Conservation (phyloP, 257 asterid genomes). For the Ehretia macrophylla region DNA sequence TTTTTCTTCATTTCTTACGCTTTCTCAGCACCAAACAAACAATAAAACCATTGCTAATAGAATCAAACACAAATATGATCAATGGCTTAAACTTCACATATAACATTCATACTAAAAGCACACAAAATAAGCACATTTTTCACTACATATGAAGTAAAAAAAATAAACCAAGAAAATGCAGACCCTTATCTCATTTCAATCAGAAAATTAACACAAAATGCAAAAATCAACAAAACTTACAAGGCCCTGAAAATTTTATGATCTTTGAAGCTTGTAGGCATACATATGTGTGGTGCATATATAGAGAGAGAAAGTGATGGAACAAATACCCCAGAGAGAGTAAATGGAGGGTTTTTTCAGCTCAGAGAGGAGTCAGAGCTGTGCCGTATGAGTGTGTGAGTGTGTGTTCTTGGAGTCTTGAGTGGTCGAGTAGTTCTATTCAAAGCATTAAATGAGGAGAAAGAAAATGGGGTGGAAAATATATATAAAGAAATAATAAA, state of each 20-base stretch:
- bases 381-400: conserved; percentile 15
- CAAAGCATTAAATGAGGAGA: conserved; percentile 55
- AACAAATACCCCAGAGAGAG: conserved; percentile 31
- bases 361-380: conserved; percentile 20
- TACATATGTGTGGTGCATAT: neutral
- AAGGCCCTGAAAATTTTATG: conserved; percentile 31
- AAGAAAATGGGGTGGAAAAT: conserved; percentile 21
- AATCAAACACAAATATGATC: neutral
- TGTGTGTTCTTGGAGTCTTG: conserved; percentile 25
- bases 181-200: conserved; percentile 23
- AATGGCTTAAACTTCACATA: conserved; percentile 1
- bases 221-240: conserved; percentile 44
- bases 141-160: neutral
- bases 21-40: conserved; percentile 1
- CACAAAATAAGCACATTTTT: neutral
- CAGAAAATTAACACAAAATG: conserved; percentile 12
- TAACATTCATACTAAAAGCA: conserved; percentile 3
- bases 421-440: conserved; percentile 28
- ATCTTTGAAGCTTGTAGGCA: conserved; percentile 1
- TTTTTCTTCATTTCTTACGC: neutral
- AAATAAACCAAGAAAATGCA: neutral
- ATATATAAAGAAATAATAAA: conserved; percentile 16
- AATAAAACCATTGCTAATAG: neutral
- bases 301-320: conserved; percentile 7
- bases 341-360: conserved; percentile 18